Evolutionary conservation across 2,329 filamentous ascomycete genomes (phyloP), one percentile per base, ranked within the genome.

Genomic region (Ilyonectria destructans): DNA sequence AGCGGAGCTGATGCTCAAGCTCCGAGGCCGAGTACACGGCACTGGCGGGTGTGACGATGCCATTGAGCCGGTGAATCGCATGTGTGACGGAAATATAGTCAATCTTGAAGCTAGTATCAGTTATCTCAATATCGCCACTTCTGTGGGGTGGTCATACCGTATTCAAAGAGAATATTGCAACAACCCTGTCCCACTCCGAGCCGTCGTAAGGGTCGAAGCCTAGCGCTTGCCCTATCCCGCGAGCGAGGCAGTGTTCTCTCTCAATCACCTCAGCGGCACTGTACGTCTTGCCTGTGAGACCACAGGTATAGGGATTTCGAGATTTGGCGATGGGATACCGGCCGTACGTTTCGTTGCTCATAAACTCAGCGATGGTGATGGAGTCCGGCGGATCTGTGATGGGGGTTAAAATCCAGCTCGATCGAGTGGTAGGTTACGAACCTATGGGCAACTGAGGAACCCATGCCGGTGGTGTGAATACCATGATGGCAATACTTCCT

Each of bases 351-450:
- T 96, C 93, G 74, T 91, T 88, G 67, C 90, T 88, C 84, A 96
- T 91, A 81, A 97, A 97, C 58, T 96, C 90, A 70, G 87, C 87
- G 65, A 97, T 86, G 4, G 93, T 87, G 73, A 97, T 87, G 31
- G 89, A 89, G 79, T 96, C 93, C 17, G 93, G 93, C 10, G 91
- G 85, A 43, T 91, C 87, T 81, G 78, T 40, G 4, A 40, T 23
- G 40, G 69, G 69, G 52, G 68, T 21, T 15, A 15, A 7, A 74
- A 68, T 54, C n/a, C 33, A 9, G 5, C 31, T 26, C 26, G 6
- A 26, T 26, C 26, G 26, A 26, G 45, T 17, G 12, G 29, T 19
- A 46, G 40, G 77, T 81, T 75, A 26, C 26, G 26, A 78, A 88
- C 87, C 83, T n/a, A 74, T 70, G 17, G 89, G 87, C 26, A 92